Percentiles rank a stretch among this genome's conserved stretches.
Conservation (phyloP, 2,329 filamentous ascomycete genomes). For the Alternaria sp. region DNA sequence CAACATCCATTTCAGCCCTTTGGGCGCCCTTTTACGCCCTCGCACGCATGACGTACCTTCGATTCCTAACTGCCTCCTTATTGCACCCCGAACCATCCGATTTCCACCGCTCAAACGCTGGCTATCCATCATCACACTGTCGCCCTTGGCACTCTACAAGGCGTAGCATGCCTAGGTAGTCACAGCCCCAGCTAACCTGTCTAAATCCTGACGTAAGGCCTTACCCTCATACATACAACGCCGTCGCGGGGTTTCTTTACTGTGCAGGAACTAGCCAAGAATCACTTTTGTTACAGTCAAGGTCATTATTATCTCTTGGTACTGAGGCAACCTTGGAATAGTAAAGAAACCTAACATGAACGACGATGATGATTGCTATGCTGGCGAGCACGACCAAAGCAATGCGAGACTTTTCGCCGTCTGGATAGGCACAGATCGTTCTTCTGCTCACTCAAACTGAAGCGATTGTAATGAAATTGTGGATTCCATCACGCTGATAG, state of each 20-base stretch:
- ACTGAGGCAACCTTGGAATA: not conserved
- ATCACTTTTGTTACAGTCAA: not conserved
- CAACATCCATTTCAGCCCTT: not conserved
- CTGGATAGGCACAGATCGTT: not conserved
- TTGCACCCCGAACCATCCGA: not conserved
- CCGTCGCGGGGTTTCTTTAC: not conserved
- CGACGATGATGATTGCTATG: not conserved
- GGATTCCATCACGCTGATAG: no score
- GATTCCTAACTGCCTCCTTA: not conserved
- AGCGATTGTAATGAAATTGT: not conserved
- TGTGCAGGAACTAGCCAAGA: not conserved
- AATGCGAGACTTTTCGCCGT: not conserved
- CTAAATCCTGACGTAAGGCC: not conserved
- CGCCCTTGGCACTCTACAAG: not conserved
- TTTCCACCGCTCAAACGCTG: not conserved
- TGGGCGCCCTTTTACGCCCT: not conserved
- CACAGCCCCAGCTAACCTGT: not conserved
- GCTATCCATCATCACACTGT: not conserved
- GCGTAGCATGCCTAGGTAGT: not conserved
- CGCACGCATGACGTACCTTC: not conserved
- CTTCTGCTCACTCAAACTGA: not conserved
- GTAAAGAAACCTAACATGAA: not conserved
- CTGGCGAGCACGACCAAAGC: not conserved
- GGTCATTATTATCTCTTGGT: not conserved
- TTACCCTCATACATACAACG: not conserved